Evolutionary conservation across 495 filamentous ascomycete genomes (phyloP), one percentile per base, ranked within the genome.

Genomic region (Xylaria nigripes): DNA sequence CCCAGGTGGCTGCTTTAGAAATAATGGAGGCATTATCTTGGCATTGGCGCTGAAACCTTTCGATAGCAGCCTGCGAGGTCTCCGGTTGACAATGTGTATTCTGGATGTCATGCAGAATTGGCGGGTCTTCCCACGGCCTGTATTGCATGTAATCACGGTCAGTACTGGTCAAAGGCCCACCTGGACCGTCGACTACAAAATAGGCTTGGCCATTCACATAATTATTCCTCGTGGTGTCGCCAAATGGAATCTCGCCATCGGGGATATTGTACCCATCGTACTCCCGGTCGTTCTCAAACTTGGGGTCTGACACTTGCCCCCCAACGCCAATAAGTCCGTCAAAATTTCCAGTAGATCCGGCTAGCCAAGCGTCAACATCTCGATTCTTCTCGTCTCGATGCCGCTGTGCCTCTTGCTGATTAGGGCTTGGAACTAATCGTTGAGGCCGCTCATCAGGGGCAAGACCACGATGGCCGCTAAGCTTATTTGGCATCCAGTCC

Each of bases 1-100:
- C 85, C 83, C 85, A 87, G 2, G 87, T 91, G 21, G 86, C 86
- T 22, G 79, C 76, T 41, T 84, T 75, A 4, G 87, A 90, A 19
- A 78, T 67, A 13, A 79, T 69, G 1, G 77, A 80, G 8, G 72
- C 69, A 34, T 69, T 76, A 49, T 81, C 78, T 38, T 70, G 65
- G 54, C 71, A 74, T 58, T 69, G 65, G 15, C 65, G 64, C 45
- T 75, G 65, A 49, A 74, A 80, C 32, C 58, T 65, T 19, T 62
- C 69, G 0, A 82, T 82, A n/a, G 78, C 78, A 18, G 68, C 76
- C 25, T 78, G 71, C 3, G 79, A 70, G 16, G 70, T 80, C 23
- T 62, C 45, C n/a, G 78, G 78, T 46, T 79, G 75, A 41, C 68
- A 69, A 25, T 41, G 54, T n/a, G 45, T 46, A 22, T 50, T 54